Conservation (phyloP, 352 stramenopile species). For the Globisporangium viniferum region DNA sequence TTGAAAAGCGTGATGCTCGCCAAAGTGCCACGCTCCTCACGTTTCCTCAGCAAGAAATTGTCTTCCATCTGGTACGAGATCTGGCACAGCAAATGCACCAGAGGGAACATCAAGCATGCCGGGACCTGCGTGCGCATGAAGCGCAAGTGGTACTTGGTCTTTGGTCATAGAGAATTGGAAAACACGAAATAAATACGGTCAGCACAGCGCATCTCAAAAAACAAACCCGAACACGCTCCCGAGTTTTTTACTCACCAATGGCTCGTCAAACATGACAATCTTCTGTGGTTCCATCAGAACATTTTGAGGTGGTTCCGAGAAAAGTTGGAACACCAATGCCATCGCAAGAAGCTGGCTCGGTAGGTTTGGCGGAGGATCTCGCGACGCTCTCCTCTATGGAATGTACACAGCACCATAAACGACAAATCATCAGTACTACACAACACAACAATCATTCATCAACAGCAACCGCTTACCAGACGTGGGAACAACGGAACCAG, state of each 20-base stretch:
- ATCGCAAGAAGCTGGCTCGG: conserved; percentile 81
- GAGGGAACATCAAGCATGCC: conserved; percentile 75
- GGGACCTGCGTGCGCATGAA: conserved; percentile 81
- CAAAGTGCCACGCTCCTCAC: conserved; percentile 75
- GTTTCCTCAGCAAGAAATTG: conserved; percentile 75
- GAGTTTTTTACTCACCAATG: conserved; percentile 50
- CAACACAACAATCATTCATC: too few relatives aligned
- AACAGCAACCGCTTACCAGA: conserved; percentile 29
- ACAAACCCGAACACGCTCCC: not conserved
- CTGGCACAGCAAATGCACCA: conserved; percentile 82
- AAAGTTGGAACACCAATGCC: conserved; percentile 80
- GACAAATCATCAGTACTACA: not conserved
- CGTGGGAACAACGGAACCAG: conserved; percentile 79
- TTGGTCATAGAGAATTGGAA: not conserved
- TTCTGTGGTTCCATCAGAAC: conserved; percentile 75
- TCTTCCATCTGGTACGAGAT: conserved; percentile 89
- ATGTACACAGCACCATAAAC: conserved; percentile 7
- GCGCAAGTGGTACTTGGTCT: conserved; percentile 85
- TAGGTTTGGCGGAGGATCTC: conserved; percentile 72
- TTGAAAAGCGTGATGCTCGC: conserved; percentile 84
- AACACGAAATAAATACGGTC: conserved; percentile 4
- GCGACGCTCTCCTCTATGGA: conserved; percentile 48
- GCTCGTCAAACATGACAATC: conserved; percentile 82
- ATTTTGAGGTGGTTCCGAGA: conserved; percentile 81
- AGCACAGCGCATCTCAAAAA: not conserved